Conservation (phyloP, 345 rosid species). For the rapeseed (Brassica napus) region Da-Ae NC_063442.1:41152001-41152500, state of each 20-base stretch:
- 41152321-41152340: no score
- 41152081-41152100: no score
- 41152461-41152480: not conserved
- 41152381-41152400: no score
- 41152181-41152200: not conserved
- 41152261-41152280: not conserved
- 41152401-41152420: not conserved
- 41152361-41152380: no score
- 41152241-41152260: not conserved
- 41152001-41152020: constrained; percentile 75
- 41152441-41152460: constrained; percentile 38
- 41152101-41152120: no score
- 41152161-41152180: not conserved
- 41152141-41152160: no score
- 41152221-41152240: constrained; percentile 12
- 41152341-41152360: no score
- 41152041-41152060: not conserved
- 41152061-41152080: not conserved
- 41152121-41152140: no score
- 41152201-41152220: constrained; percentile 36
- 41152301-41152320: not conserved
- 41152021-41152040: constrained; percentile 45
- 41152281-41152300: constrained; percentile 11
- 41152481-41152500: not conserved
- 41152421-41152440: constrained; percentile 5